These are phyloP conservation scores for Cladosporium colombiae DNA, from an alignment of 2,329 filamentous ascomycete species.

Conservation along the genomic window DNA sequence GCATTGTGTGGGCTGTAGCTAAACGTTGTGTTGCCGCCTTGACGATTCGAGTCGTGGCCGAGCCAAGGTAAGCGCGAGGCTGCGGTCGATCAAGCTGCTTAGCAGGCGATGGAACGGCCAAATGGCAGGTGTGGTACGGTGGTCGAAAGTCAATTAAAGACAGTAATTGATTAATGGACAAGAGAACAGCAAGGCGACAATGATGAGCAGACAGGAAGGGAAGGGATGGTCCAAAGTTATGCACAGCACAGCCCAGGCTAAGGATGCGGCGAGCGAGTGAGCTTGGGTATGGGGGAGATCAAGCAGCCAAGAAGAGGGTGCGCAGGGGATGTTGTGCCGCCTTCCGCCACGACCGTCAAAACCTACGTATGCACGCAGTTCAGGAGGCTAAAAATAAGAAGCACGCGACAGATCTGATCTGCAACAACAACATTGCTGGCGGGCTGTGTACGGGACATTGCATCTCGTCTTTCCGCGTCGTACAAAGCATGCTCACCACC, in stretches of 20 bases:
- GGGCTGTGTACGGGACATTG: not conserved
- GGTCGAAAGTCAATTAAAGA: slow-evolving; percentile 2
- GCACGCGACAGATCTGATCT: slow-evolving; percentile 2
- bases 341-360: not conserved
- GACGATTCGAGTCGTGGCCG: not conserved
- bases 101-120: not conserved
- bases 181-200: slow-evolving; percentile 6
- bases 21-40: not conserved
- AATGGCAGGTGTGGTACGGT: not conserved
- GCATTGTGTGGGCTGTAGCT: slow-evolving; percentile 54
- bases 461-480: not conserved
- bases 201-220: slow-evolving; percentile 3
- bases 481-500: not conserved
- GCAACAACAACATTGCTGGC: not conserved
- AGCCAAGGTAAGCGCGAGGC: slow-evolving; percentile 3
- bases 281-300: slow-evolving; percentile 2
- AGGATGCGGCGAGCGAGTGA: slow-evolving; percentile 3
- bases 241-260: not conserved
- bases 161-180: slow-evolving; percentile 2
- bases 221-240: slow-evolving; percentile 12
- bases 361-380: not conserved
- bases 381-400: slow-evolving; percentile 1
- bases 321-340: slow-evolving; percentile 4
- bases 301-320: slow-evolving; percentile 6
- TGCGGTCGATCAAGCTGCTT: not conserved